Percentiles rank a stretch among this genome's conserved stretches.
phyloP scores from a whole-genome alignment of 768 basidiomycete species.

The Pisolithus albus region DNA sequence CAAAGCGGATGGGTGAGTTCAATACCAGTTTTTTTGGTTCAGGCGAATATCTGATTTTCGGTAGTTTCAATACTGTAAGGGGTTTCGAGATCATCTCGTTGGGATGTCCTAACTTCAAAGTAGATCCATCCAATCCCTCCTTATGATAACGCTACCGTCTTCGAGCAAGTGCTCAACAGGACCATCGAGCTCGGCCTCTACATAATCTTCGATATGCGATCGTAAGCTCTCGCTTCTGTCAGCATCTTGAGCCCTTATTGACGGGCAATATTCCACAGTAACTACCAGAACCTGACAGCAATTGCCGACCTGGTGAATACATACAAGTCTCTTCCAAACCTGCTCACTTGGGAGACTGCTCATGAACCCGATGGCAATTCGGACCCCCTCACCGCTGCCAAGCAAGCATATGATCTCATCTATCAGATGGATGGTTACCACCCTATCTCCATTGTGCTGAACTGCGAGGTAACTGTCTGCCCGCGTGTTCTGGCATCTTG shows the following conservation, averaged over 20 bases:
- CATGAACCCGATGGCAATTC: conserved; percentile 68
- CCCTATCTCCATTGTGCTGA: conserved; percentile 48
- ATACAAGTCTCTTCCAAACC: conserved; percentile 59
- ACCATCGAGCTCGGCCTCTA: conserved; percentile 34
- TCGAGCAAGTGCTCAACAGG: conserved; percentile 15
- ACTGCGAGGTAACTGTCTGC: conserved; percentile 30
- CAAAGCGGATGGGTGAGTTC: conserved; percentile 46
- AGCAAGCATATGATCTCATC: conserved; percentile 39
- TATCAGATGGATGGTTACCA: conserved; percentile 49
- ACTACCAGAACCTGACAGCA: conserved; percentile 54
- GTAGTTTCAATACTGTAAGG: conserved; percentile 19
- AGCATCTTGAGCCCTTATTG: neutral
- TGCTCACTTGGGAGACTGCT: conserved; percentile 66
- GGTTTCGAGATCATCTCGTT: neutral
- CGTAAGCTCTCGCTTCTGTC: conserved; percentile 23
- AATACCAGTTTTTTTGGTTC: neutral
- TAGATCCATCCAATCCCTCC: conserved; percentile 68
- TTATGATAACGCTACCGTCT: conserved; percentile 47
- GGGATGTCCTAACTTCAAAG: conserved; percentile 24
- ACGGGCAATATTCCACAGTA: conserved; percentile 18
- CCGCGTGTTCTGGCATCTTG: neutral
- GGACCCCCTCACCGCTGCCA: conserved; percentile 57
- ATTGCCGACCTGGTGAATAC: conserved; percentile 59
- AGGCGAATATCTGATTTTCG: neutral
- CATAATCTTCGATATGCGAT: conserved; percentile 76